Conservation (phyloP, 352 stramenopile species). For the Phytophthora cactorum region DNA sequence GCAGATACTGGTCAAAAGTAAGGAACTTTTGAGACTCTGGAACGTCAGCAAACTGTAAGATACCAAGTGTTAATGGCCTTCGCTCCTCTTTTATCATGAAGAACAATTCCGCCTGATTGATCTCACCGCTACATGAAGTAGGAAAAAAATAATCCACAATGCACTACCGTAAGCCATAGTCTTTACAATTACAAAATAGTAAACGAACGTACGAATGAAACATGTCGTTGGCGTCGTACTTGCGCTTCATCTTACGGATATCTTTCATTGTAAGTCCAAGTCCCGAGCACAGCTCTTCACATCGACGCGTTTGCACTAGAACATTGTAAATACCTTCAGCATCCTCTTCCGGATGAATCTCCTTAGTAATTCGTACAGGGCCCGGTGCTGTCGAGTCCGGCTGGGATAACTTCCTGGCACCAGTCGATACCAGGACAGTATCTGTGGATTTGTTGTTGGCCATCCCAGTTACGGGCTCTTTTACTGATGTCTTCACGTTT, state of each 20-base stretch:
- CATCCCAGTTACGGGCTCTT: not conserved
- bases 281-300: slow-evolving; percentile 55
- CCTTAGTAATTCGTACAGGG: not conserved
- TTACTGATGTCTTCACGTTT: slow-evolving; percentile 1
- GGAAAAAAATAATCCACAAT: not conserved
- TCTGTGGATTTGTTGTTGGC: slow-evolving; percentile 6
- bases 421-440: not conserved
- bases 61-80: slow-evolving; percentile 58
- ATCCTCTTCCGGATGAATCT: slow-evolving; percentile 28
- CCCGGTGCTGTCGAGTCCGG: not conserved
- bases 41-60: slow-evolving; percentile 56
- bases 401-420: slow-evolving; percentile 3
- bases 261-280: slow-evolving; percentile 59
- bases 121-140: slow-evolving; percentile 50
- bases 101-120: slow-evolving; percentile 79
- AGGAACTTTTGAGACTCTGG: slow-evolving; percentile 55
- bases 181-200: not conserved
- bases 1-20: slow-evolving; percentile 70
- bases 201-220: slow-evolving; percentile 65
- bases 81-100: slow-evolving; percentile 72
- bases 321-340: slow-evolving; percentile 53
- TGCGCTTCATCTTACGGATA: slow-evolving; percentile 74
- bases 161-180: not conserved
- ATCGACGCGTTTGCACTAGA: slow-evolving; percentile 60
- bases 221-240: slow-evolving; percentile 79